Evolutionary conservation across 2,329 filamentous ascomycete species (phyloP), one percentile per base, ranked within the genome.

Genomic region (Penicillium sp.): DNA sequence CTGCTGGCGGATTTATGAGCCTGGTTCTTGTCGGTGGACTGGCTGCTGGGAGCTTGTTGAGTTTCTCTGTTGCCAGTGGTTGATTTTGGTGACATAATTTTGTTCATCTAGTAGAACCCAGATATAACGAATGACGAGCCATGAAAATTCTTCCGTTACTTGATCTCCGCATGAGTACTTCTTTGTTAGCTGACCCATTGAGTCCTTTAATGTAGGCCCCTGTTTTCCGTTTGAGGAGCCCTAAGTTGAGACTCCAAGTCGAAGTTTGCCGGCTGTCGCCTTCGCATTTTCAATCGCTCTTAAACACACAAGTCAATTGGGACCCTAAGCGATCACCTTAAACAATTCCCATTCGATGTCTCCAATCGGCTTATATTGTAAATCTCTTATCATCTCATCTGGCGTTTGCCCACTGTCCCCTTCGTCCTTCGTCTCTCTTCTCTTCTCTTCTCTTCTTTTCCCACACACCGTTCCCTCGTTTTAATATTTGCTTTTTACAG

Each of bases 1-100:
- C 91, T 6, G 87, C 92, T 0, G 94, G 93, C 45, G 91, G 89
- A 1, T 97, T 97, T 72, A 97, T 99, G 94, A 89, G 89, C 4
- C 74, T 97, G 61, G 91, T 88, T 72, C 83, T 97, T n/a, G 90
- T 97, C 18, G 85, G 84, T 5, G 94, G 94, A 0, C 76, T 97
- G 74, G 85, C 91, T 2, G 81, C 82, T 24, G 94, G 94, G n/a
- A 97, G 93, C 75, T 74, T 97, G 66, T 73, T 95, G 71, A 97
- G 92, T 72, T 99, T 97, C 74, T 81, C 86, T 10, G 85, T 85
- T 60, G 82, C 87, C 0, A 78, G 63, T 37, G 62, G 50, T 49
- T 49, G 43, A 54, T 44, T 45, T 26, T 20, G 14, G 14, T 40
- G 38, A 18, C 10, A 39, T 32, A 50, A 37, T 9, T 16, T 50